Evolutionary conservation across 306 rosid species (phyloP), one percentile per base, ranked within the genome.

Genomic region (Nissolia schottii): DNA sequence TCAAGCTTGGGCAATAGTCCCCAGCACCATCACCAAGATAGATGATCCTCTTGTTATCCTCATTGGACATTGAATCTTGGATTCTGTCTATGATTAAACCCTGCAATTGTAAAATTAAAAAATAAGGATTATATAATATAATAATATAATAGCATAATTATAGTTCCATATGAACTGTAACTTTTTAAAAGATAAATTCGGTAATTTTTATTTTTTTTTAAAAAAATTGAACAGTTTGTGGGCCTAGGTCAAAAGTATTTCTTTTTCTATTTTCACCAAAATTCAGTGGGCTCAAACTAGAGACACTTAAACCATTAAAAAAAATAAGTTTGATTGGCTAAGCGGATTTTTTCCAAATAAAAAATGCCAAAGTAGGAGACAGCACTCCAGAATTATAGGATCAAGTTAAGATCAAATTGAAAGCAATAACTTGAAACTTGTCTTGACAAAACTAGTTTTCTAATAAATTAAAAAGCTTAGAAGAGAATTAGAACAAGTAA

Each of bases 61-160:
- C n/a, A n/a, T n/a, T n/a, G n/a, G n/a, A n/a, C n/a, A n/a, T n/a
- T n/a, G n/a, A n/a, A n/a, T n/a, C 56, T 62, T 80, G 83, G 6
- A 87, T 85, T 66, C 69, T 85, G 13, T 87, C 82, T 4, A 87
- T 73, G 51, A 87, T 48, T 7, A 43, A 2, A 49, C 88, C 86
- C 90, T 87, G 83, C 8, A 40, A 32, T 62, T 12, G 1, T 16
- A 56, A 22, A 34, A 9, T 37, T 29, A 23, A 4, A 7, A 32
- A 19, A 68, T 32, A 3, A 14, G n/a, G 5, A 35, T 41, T 71
- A 8, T n/a, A n/a, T 19, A 45, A 34, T 25, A 3, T n/a, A n/a
- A 32, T 2, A 3, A 56, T n/a, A 73, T 8, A 54, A 20, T 27
- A 14, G 6, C 6, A 35, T 51, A n/a, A n/a, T n/a, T n/a, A n/a